These are phyloP conservation scores for Sugiyamaella marilandica DNA, from an alignment of 805 yeast species.

Conservation along the genomic window DNA sequence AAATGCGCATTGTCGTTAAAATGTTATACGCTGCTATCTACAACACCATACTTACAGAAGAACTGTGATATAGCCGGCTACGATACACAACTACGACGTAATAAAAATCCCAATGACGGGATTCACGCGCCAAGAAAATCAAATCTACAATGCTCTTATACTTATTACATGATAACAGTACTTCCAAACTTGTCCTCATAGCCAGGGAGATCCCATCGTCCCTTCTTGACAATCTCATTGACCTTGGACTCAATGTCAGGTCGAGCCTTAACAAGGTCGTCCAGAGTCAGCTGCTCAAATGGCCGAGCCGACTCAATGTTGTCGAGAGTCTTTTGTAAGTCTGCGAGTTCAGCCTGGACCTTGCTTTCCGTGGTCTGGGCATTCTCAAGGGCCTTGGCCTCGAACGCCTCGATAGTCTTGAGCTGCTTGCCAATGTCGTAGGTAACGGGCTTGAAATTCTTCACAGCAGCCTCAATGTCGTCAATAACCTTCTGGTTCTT, in stretches of 20 bases:
- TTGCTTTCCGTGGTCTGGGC: conserved; percentile 90
- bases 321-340: conserved; percentile 79
- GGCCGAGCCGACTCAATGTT: conserved; percentile 98
- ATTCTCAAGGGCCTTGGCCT: conserved; percentile 90
- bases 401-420: conserved; percentile 88
- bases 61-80: too few species aligned
- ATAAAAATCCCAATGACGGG: too few species aligned
- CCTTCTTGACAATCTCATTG: conserved; percentile 88
- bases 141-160: too few species aligned
- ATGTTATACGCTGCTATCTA: too few species aligned
- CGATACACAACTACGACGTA: too few species aligned
- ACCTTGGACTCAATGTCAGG: conserved; percentile 98
- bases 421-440: conserved; percentile 85
- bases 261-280: conserved; percentile 89
- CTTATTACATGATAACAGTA: conserved; percentile 73
- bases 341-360: conserved; percentile 79
- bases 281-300: conserved; percentile 93
- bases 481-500: conserved; percentile 76
- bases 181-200: conserved; percentile 98
- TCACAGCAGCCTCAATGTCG: conserved; percentile 74
- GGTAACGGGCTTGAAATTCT: conserved; percentile 74
- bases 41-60: too few species aligned
- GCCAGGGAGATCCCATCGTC: conserved; percentile 97
- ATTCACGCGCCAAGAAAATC: too few species aligned
- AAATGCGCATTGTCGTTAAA: too few species aligned